phyloP scores from a whole-genome alignment of 306 rosid genomes.

The Rosa rugosa region DNA sequence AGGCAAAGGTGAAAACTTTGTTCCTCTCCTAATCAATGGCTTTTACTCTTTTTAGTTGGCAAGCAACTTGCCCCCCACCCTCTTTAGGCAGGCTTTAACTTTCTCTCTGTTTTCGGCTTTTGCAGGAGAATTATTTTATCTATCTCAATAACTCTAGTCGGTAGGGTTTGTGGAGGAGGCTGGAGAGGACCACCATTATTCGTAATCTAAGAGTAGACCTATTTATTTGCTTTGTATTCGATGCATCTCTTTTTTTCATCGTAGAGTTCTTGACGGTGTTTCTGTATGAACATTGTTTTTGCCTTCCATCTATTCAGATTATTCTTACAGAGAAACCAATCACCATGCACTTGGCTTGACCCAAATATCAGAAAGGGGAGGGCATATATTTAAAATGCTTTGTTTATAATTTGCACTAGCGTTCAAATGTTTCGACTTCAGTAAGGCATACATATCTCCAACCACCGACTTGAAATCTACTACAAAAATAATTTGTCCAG shows the following conservation, averaged over 20 bases:
- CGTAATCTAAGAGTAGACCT: not conserved
- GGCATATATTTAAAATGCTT: not conserved
- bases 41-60: slow-evolving; percentile 12
- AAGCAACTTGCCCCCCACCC: not conserved
- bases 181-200: slow-evolving; percentile 5
- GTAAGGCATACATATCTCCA: not conserved
- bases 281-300: not conserved
- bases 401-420: not conserved
- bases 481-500: not conserved
- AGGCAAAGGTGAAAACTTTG: slow-evolving; percentile 44
- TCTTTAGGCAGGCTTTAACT: not conserved
- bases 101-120: not conserved
- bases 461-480: not conserved
- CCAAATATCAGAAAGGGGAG: not conserved
- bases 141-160: slow-evolving; percentile 8
- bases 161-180: slow-evolving; percentile 12
- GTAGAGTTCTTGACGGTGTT: not conserved
- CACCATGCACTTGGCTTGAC: not conserved
- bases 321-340: not conserved
- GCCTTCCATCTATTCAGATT: slow-evolving; percentile 6
- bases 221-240: not conserved
- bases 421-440: not conserved
- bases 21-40: slow-evolving; percentile 38
- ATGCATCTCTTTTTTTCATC: not conserved
- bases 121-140: slow-evolving; percentile 28